Evolutionary conservation across 768 basidiomycete genomes (phyloP), one percentile per base, ranked within the genome.

Genomic region (Termitomyces sp.): DNA sequence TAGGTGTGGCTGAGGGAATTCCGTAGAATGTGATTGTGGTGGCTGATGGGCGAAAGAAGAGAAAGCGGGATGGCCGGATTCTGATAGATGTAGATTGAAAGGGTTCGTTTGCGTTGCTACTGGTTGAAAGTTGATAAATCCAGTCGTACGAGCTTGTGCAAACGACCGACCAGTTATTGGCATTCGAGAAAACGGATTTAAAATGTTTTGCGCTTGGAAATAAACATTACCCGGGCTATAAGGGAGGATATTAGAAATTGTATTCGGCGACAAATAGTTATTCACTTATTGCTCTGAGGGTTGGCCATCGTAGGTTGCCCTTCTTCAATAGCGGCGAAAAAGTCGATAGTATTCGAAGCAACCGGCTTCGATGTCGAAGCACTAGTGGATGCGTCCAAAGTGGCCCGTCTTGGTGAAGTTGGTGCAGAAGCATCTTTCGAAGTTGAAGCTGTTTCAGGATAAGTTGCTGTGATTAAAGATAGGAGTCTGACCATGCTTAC

Each of bases 311-410:
- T 76, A 9, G 84, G 78, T 65, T 91, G 87, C 55, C 88, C 85
- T 53, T 82, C 79, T 67, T 97, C 94, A 62, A 99, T 96, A 5
- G 90, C 82, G 28, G 77, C 72, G 71, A 99, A 97, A 75, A 99
- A 94, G 70, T 98, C 96, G 19, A 83, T 71, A 59, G 70, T 76
- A n/a, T 44, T 53, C 15, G 58, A 44, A 4, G 55, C 50, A 28
- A 53, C 52, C 33, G 37, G 53, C 40, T 56, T 60, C 10, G 43
- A 41, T 6, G 62, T 52, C 23, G 67, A 56, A 10, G 54, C 37
- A 54, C 42, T 60, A 21, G 56, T 63, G 12, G 68, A 58, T 49
- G 63, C 30, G 38, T 48, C 42, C n/a, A 49, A 6, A 35, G 63
- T 41, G 3, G 58, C 37, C 43, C 50, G 58, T 14, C 43, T 53